phyloP scores from a whole-genome alignment of 2,329 filamentous ascomycete genomes.

The Myriosclerotinia scirpicola region DNA sequence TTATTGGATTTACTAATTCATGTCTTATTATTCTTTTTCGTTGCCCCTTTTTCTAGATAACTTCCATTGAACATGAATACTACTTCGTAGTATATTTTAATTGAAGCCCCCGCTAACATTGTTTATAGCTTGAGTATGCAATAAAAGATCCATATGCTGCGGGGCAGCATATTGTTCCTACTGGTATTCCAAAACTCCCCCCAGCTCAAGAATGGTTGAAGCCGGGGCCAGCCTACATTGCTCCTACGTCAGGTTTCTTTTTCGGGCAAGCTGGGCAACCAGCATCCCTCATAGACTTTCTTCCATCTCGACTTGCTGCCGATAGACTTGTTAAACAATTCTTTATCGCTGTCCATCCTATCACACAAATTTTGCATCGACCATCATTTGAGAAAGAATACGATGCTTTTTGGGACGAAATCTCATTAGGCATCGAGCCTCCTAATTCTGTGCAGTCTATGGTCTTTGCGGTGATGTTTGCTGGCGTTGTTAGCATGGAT shows the following conservation, averaged over 20 bases:
- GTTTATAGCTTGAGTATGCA: slow-evolving; percentile 14
- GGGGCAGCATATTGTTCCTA: background rate
- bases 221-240: slow-evolving; percentile 65
- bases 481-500: slow-evolving; percentile 65
- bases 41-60: background rate
- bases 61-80: no score
- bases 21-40: no score
- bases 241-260: slow-evolving; percentile 62
- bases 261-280: slow-evolving; percentile 55
- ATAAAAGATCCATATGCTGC: slow-evolving; percentile 10
- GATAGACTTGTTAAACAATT: slow-evolving; percentile 67
- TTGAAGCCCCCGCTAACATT: background rate
- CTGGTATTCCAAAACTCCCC: slow-evolving; percentile 26
- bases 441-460: slow-evolving; percentile 64
- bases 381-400: slow-evolving; percentile 49
- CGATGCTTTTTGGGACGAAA: slow-evolving; percentile 62
- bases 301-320: slow-evolving; percentile 58
- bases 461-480: slow-evolving; percentile 68
- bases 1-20: background rate
- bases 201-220: slow-evolving; percentile 55
- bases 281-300: slow-evolving; percentile 56
- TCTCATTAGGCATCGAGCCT: slow-evolving; percentile 60
- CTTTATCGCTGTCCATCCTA: slow-evolving; percentile 64
- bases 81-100: background rate
- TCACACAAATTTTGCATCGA: slow-evolving; percentile 66